Evolutionary conservation across 805 yeast species (phyloP).

Genomic region (Komagataella ulmi): DNA sequence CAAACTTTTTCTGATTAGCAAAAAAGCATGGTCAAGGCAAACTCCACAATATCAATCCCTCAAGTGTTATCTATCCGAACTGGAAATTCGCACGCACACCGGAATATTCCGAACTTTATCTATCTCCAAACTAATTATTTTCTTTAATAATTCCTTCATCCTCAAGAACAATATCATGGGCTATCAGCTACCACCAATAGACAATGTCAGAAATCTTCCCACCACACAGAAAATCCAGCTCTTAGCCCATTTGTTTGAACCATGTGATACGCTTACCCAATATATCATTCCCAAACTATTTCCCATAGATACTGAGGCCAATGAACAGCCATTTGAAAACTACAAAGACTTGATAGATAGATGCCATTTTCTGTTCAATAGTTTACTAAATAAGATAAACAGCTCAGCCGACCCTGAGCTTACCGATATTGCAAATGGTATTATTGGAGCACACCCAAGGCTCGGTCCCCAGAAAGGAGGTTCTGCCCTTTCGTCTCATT

Average conservation of each 20-base stretch:
- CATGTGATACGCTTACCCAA: constrained; percentile 33
- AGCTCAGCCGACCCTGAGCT: not conserved
- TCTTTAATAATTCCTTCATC: not conserved
- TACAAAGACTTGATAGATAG: constrained; percentile 12
- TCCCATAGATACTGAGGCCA: not conserved
- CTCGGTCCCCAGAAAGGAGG: constrained; percentile 46
- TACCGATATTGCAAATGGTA: constrained; percentile 16
- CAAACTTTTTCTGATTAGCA: no score
- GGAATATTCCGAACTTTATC: not conserved
- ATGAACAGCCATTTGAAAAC: constrained; percentile 3
- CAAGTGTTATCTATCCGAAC: not conserved
- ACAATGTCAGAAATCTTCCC: constrained; percentile 9
- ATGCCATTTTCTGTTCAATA: not conserved
- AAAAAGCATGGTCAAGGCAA: no score
- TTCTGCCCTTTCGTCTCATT: constrained; percentile 44
- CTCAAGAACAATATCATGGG: not conserved
- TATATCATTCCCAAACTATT: constrained; percentile 19
- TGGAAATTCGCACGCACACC: not conserved
- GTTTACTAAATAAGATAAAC: not conserved
- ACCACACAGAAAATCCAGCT: constrained; percentile 20
- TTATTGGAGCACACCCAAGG: constrained; percentile 87
- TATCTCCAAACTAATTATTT: no score
- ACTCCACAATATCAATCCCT: no score
- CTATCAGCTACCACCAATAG: constrained; percentile 19
- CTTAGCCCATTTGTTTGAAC: constrained; percentile 51